Base-by-base conservation (phyloP, 768 basidiomycete species). In the Neoboletus brunneissimus region DNA sequence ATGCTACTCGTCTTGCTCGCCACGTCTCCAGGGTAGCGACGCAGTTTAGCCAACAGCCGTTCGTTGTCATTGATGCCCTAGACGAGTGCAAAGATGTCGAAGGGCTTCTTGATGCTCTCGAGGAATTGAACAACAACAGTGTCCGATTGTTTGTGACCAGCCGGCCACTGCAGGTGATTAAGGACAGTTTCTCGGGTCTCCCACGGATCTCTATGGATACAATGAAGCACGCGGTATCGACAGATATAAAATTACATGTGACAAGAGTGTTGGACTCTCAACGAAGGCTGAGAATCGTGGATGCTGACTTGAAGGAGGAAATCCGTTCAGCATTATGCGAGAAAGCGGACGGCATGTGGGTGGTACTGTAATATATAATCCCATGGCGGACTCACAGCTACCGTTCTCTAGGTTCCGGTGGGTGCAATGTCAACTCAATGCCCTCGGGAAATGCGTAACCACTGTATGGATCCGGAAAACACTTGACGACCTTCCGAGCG, bases 21-120 rank as follows among this genome's bases (percentile, higher is more conserved):
- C 16, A 40, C 12, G 3, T 63, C 5, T 59, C 48, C 10, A 51
- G 35, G 2, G 47, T n/a, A 1, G 54, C 48, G 22, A 5, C 29
- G 9, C n/a, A 29, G 11, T n/a, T 55, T 9, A 16, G 2, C 31
- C 25, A 12, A 23, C 52, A n/a, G 15, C 64, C 63, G 0, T 20
- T 57, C 3, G 10, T 58, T 2, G 41, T 66, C 1, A 32, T 66
- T 3, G 64, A 66, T 4, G 61, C 56, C 1, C 31, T 65, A 1
- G 64, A 65, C 12, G 64, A 65, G 34, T 65, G 64, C 38, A 23
- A 20, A 23, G 41, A 58, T 3, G 0, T 61, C 0, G 38, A 51
- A 8, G 25, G 20, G 0, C 41, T 61, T 5, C 53, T 64, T 0
- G 7, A 41, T 11, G 53, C 23, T 6, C 18, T 64, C 1, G 7